These are phyloP conservation scores for Cyberlindnera mycetangii DNA, from an alignment of 805 yeast genomes.

Conservation along the genomic window DNA sequence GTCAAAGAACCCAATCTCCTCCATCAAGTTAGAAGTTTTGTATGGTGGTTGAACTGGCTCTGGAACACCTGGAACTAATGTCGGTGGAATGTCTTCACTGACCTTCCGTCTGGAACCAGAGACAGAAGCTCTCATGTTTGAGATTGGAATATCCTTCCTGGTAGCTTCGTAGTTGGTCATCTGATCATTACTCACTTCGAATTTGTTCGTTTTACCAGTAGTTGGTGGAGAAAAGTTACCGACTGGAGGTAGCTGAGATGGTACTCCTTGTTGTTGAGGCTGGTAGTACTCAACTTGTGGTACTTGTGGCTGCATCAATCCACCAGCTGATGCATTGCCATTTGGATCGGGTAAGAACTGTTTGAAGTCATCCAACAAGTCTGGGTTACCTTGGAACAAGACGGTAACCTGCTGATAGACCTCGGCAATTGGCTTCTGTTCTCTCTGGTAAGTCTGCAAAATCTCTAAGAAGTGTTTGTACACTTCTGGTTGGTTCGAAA, in stretches of 20 bases:
- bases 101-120: slow-evolving; percentile 24
- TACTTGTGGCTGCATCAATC: slow-evolving; percentile 21
- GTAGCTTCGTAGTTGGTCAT: slow-evolving; percentile 17
- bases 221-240: slow-evolving; percentile 81
- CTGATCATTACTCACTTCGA: slow-evolving; percentile 16
- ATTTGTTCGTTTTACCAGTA: slow-evolving; percentile 27
- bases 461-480: slow-evolving; percentile 94
- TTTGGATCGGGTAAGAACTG: slow-evolving; percentile 83
- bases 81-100: slow-evolving; percentile 46
- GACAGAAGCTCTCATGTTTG: slow-evolving; percentile 34
- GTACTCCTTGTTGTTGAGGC: slow-evolving; percentile 22
- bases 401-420: slow-evolving; percentile 92
- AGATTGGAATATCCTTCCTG: slow-evolving; percentile 32
- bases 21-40: slow-evolving; percentile 61
- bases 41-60: slow-evolving; percentile 68
- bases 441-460: slow-evolving; percentile 93
- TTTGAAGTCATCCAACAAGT: slow-evolving; percentile 88
- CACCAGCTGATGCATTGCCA: slow-evolving; percentile 24
- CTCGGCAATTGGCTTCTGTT: slow-evolving; percentile 91
- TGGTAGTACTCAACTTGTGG: slow-evolving; percentile 27
- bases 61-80: slow-evolving; percentile 80
- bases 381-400: slow-evolving; percentile 90
- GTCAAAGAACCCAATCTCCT: slow-evolving; percentile 89
- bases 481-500: slow-evolving; percentile 90
- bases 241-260: slow-evolving; percentile 73